These are phyloP conservation scores for Monilinia fructigena DNA, from an alignment of 2,329 filamentous ascomycete genomes.

Conservation along the genomic window DNA sequence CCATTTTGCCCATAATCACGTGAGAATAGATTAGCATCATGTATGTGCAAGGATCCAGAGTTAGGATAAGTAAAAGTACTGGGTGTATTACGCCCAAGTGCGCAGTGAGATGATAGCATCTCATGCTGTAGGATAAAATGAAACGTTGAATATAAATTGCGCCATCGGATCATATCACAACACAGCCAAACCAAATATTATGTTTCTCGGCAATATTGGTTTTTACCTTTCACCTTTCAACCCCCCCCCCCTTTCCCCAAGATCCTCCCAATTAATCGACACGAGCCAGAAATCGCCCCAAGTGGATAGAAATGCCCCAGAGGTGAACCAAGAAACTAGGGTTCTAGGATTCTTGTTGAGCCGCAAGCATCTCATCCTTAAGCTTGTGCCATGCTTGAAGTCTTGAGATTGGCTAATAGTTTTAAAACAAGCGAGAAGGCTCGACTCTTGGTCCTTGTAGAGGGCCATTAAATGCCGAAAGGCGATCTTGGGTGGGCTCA, in stretches of 20 bases:
- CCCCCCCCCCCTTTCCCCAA: neutral
- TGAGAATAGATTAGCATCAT: neutral
- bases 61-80: constrained; percentile 1
- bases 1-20: neutral
- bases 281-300: neutral
- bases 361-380: constrained; percentile 9
- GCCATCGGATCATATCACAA: constrained; percentile 15
- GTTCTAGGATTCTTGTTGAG: constrained; percentile 9
- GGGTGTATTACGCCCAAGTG: constrained; percentile 1
- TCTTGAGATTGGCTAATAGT: constrained; percentile 12
- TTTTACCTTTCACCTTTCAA: too few relatives aligned
- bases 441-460: constrained; percentile 32
- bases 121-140: constrained; percentile 9
- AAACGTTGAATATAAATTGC: constrained; percentile 1
- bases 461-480: constrained; percentile 8
- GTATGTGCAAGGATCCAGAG: neutral
- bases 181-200: neutral
- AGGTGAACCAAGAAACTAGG: neutral
- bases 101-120: neutral
- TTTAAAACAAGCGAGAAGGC: constrained; percentile 30
- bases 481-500: constrained; percentile 25
- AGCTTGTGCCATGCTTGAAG: neutral
- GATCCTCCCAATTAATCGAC: constrained; percentile 8
- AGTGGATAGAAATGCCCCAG: constrained; percentile 19
- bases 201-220: neutral